Conservation (phyloP, 805 yeast species). For the Yarrowia deformans region DNA sequence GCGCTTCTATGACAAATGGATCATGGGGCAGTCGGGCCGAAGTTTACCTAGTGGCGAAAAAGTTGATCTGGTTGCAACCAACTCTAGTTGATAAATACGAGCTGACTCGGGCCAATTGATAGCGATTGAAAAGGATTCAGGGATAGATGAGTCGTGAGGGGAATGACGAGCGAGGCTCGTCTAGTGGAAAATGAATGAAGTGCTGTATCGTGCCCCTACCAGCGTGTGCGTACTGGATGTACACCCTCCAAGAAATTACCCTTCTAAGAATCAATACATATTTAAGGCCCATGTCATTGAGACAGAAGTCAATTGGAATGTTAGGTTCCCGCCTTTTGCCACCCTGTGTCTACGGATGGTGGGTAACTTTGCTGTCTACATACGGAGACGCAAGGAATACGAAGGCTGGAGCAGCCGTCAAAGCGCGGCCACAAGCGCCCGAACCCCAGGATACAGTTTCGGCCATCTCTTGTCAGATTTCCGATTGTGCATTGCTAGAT, state of each 20-base stretch:
- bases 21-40: slow-evolving; percentile 12
- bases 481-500: slow-evolving; percentile 28
- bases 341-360: background rate
- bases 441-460: background rate
- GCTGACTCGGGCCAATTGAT: background rate
- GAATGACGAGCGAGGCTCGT: background rate
- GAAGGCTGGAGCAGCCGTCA: background rate
- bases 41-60: slow-evolving; percentile 25
- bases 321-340: slow-evolving; percentile 13
- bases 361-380: background rate
- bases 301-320: slow-evolving; percentile 6
- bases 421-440: background rate
- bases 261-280: no score
- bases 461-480: background rate
- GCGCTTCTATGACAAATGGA: slow-evolving; percentile 4
- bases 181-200: no score
- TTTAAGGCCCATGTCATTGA: background rate
- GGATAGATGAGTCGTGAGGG: no score
- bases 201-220: no score
- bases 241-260: no score
- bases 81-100: background rate
- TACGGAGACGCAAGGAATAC: slow-evolving; percentile 4
- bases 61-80: slow-evolving; percentile 2
- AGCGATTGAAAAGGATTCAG: no score
- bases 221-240: no score